Percentiles rank a stretch among this genome's conserved stretches.
Evolutionary conservation across 139 green algal genomes (phyloP).

Genomic region (Picochlorum sp.): DNA sequence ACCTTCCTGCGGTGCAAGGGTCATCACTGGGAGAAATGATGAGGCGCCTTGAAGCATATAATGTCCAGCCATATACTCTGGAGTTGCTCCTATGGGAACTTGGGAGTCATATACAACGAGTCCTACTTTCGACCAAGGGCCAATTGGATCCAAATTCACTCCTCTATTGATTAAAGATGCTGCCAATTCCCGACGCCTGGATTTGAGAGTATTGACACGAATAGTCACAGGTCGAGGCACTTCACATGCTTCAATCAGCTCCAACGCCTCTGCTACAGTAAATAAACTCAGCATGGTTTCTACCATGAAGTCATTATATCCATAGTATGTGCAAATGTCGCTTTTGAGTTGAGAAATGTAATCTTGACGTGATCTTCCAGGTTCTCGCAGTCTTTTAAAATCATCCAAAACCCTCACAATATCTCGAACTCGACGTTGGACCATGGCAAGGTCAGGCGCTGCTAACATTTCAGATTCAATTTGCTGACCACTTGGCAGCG

Average conservation of each 20-base stretch:
- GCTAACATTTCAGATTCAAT: conserved; percentile 34
- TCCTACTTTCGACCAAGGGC: conserved; percentile 93
- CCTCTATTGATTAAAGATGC: conserved; percentile 90
- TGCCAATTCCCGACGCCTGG: conserved; percentile 84
- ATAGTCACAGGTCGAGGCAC: conserved; percentile 59
- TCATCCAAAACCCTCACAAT: conserved; percentile 69
- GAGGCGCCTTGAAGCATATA: conserved; percentile 97
- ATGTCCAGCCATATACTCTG: conserved; percentile 99
- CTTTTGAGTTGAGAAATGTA: conserved; percentile 76
- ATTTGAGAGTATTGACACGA: conserved; percentile 91
- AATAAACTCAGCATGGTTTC: conserved; percentile 69
- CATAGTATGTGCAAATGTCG: conserved; percentile 86
- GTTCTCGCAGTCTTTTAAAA: conserved; percentile 56
- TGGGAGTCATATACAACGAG: conserved; percentile 94
- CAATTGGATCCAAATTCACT: conserved; percentile 96
- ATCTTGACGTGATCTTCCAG: conserved; percentile 40
- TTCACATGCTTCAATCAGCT: conserved; percentile 82
- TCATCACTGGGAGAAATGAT: conserved; percentile 97
- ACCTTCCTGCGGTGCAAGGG: conserved; percentile 80
- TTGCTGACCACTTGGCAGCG: conserved; percentile 45
- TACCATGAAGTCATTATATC: conserved; percentile 95
- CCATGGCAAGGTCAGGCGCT: conserved; percentile 29
- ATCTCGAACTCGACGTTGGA: conserved; percentile 51
- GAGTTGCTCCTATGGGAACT: conserved; percentile 96
- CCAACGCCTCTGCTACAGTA: conserved; percentile 58